Evolutionary conservation across 345 rosid genomes (phyloP).

Genomic region (Turritis glabra): DNA sequence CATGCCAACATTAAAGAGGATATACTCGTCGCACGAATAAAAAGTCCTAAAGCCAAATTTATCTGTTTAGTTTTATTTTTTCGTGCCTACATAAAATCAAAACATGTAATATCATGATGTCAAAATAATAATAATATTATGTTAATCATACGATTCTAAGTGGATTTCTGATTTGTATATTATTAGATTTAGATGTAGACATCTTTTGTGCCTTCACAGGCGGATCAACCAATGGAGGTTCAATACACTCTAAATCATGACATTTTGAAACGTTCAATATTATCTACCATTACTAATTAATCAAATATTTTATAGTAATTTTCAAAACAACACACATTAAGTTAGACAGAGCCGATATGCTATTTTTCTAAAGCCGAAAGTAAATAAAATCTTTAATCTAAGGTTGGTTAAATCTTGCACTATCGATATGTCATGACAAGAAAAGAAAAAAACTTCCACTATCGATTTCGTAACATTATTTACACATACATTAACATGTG

Average conservation of each 20-base stretch:
- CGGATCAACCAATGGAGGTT: conserved; percentile 33
- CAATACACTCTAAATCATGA: conserved; percentile 31
- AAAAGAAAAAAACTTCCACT: conserved; percentile 1
- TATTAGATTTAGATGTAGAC: conserved; percentile 19
- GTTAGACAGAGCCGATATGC: background rate
- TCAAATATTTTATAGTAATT: background rate
- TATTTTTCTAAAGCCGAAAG: conserved; percentile 27
- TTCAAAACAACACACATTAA: background rate
- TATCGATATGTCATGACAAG: background rate
- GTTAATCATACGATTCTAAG: conserved; percentile 25
- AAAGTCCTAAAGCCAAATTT: conserved; percentile 33
- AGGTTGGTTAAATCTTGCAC: conserved; percentile 11
- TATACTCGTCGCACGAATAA: conserved; percentile 37
- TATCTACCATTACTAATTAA: background rate
- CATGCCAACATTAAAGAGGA: conserved; percentile 40
- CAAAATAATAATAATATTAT: too few species aligned
- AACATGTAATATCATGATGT: conserved; percentile 11
- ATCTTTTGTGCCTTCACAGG: conserved; percentile 39
- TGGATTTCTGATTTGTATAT: conserved; percentile 23
- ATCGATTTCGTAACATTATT: background rate
- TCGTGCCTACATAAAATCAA: conserved; percentile 7
- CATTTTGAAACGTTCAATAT: conserved; percentile 37
- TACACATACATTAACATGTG: background rate
- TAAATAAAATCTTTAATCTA: background rate
- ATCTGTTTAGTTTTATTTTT: background rate